Base-by-base conservation (phyloP, 23 red algal genomes). In the Gracilaria gracilis region DNA sequence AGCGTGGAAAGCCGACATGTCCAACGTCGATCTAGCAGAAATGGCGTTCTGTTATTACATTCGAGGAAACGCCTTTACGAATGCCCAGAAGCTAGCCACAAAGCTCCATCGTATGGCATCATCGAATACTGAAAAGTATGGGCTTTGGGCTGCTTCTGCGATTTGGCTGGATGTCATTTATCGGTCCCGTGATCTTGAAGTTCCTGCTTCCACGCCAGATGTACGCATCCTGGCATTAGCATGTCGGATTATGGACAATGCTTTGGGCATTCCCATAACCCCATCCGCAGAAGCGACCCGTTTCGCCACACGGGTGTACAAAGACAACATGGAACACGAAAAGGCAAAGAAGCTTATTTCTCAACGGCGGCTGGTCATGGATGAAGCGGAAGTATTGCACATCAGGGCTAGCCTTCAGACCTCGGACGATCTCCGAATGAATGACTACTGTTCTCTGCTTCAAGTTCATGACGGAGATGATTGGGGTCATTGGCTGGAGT, bases 291-390 rank as follows among this genome's bases (percentile, higher is more conserved):
- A 90, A 69, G 62, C 55, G 35, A 39, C 64, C 4, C 71, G 87
- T 7, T 90, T 90, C 67, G 71, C 71, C 8, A 53, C 64, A 25
- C 71, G 87, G 15, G 35, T 80, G 8, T 81, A 67, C 51, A 64
- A 32, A 28, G 74, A 90, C 32, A 57, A 27, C 19, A 38, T 27
- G 9, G 75, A 90, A 49, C 54, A 76, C 61, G 87, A 90, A 28
- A 79, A 34, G 16, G 87, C 87, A 79, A 35, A 34, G 24, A 48
- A 81, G 47, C 87, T 90, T 49, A 71, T 90, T 62, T 90, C 87
- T 40, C 71, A 81, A 9, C 87, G 44, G 9, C 54, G 87, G 27
- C 57, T 90, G n/a, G 87, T 90, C 33, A 90, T 90, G 87, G 87
- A 90, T 44, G 87, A 90, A 28, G 64, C 73, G 9, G 87, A 90